Conservation (phyloP, 1,139 yeast species). For the Pneumocystis wakefieldiae region DNA sequence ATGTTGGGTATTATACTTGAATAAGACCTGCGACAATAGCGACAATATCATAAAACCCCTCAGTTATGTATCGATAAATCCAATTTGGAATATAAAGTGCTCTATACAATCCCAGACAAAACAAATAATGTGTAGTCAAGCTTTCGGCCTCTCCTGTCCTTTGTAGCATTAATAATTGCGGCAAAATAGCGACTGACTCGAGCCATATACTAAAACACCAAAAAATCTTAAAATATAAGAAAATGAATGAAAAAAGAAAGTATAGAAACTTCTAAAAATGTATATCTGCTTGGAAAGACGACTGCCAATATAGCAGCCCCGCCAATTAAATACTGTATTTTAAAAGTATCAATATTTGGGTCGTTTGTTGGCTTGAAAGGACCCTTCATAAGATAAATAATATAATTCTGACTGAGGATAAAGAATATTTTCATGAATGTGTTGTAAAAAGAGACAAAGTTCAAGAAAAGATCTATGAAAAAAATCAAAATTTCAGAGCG, state of each 20-base stretch:
- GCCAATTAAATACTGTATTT: constrained; percentile 51
- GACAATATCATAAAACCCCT: constrained; percentile 53
- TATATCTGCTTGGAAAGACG: constrained; percentile 51
- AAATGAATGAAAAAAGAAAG: constrained; percentile 20
- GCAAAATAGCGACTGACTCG: constrained; percentile 80
- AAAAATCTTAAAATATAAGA: constrained; percentile 17
- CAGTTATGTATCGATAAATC: constrained; percentile 70
- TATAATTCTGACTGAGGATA: constrained; percentile 59
- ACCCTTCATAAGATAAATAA: constrained; percentile 52
- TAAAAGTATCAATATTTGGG: constrained; percentile 62
- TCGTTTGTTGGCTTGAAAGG: constrained; percentile 41
- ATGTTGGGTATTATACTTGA: constrained; percentile 22
- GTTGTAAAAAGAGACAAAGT: constrained; percentile 54
- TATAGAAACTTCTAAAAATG: constrained; percentile 37
- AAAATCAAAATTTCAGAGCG: constrained; percentile 12
- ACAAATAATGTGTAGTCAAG: constrained; percentile 79
- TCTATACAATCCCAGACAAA: constrained; percentile 81
- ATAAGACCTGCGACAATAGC: constrained; percentile 65
- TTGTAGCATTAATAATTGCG: constrained; percentile 81
- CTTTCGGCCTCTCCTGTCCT: constrained; percentile 80
- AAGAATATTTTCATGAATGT: constrained; percentile 67
- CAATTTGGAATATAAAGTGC: constrained; percentile 86
- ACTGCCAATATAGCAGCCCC: constrained; percentile 49
- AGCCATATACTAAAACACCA: constrained; percentile 79
- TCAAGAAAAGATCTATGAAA: constrained; percentile 16